Base-by-base conservation (phyloP, 2,329 filamentous ascomycete genomes). In the Trichoderma hamatum region DNA sequence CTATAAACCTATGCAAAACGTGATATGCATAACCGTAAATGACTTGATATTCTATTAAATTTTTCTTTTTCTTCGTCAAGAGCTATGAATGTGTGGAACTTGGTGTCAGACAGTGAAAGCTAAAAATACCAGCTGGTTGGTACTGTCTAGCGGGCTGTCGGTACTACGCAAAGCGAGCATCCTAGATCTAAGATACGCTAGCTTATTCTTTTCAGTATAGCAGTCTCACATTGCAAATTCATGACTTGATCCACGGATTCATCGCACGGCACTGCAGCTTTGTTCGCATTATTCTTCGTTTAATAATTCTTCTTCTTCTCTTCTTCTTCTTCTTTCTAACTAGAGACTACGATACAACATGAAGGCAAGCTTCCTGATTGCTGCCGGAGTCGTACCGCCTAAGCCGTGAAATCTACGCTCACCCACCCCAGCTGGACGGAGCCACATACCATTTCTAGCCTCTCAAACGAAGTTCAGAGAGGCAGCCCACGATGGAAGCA, bases 401-500 rank as follows among this genome's bases (percentile, higher is more conserved):
- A 56, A 36, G 56, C 62, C 62, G 51, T 21, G 16, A 65, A 56
- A 28, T 56, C 62, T 65, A 54, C 62, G 30, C 51, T 56, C 52
- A 3, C 52, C 43, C 62, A 21, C 9, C 49, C n/a, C 36, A 65
- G 32, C 11, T 43, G 5, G 13, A 24, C 36, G 28, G 34, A 19
- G 10, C 52, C 14, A 5, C 16, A 21, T 11, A n/a, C n/a, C n/a
- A n/a, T 34, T n/a, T 56, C 28, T 24, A 14, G 26, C 28, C 24
- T 21, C 32, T 70, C 4, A 36, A 13, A 28, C 21, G 34, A 49
- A 1, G 26, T 26, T 32, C 10, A 28, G 49, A 13, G 19, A 28
- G 19, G n/a, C 4, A 58, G 14, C 16, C 2, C 52, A 59, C 6
- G 21, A 86, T 84, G 82, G 75, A 82, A 70, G 76, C 79, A 70